Conservation (phyloP, 2,329 filamentous ascomycete genomes). For the Cladophialophora carrionii region DNA sequence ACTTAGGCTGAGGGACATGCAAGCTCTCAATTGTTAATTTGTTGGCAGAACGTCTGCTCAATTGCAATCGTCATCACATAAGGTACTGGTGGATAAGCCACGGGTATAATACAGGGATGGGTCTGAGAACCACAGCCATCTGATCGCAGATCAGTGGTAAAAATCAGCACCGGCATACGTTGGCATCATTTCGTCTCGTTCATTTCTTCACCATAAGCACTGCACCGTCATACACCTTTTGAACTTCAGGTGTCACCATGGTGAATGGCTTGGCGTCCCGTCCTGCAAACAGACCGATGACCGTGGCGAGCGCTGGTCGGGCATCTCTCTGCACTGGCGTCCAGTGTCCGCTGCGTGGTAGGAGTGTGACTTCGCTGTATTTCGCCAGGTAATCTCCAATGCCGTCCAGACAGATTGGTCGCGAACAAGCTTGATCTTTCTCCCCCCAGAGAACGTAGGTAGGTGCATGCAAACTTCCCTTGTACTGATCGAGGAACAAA, state of each 20-base stretch:
- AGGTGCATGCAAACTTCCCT: conserved; percentile 55
- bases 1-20: not conserved
- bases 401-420: conserved; percentile 55
- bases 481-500: conserved; percentile 51
- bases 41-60: not conserved
- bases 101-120: conserved; percentile 8
- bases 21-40: not conserved
- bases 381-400: conserved; percentile 56
- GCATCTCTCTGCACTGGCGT: conserved; percentile 54
- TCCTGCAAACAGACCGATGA: conserved; percentile 31
- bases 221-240: conserved; percentile 36
- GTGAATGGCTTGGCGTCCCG: conserved; percentile 25
- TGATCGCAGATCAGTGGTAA: conserved; percentile 4
- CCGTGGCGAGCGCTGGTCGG: conserved; percentile 47
- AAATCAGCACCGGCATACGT: conserved; percentile 2
- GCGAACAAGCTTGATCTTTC: conserved; percentile 57
- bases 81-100: conserved; percentile 9
- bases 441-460: conserved; percentile 60
- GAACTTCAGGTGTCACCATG: conserved; percentile 33
- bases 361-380: conserved; percentile 55
- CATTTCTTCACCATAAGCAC: conserved; percentile 35
- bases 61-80: conserved; percentile 6
- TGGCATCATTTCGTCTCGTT: conserved; percentile 17
- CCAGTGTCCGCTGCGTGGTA: conserved; percentile 59
- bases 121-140: not conserved